Evolutionary conservation across 164 flowering plant genomes (phyloP).

Genomic region (Piper betle): DNA sequence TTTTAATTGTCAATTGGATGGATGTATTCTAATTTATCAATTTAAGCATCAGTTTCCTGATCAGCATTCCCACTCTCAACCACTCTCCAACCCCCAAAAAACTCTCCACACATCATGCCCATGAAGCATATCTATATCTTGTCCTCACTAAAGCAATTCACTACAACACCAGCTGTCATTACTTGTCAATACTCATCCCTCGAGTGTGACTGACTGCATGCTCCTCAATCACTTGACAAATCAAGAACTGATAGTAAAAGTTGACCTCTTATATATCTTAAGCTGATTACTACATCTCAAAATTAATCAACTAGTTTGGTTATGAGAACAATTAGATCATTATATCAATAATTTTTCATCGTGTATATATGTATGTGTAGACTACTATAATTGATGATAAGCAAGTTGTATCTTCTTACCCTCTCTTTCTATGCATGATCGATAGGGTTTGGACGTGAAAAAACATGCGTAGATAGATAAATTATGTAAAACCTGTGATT

Average conservation of each 20-base stretch:
- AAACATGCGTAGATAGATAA: background rate
- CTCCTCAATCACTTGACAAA: background rate
- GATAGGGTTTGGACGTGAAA: too few species aligned
- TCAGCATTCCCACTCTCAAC: slow-evolving; percentile 1
- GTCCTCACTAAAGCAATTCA: background rate
- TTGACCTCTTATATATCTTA: too few species aligned
- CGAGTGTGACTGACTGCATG: background rate
- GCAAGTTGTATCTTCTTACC: background rate
- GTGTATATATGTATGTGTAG: background rate
- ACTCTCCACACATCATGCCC: background rate
- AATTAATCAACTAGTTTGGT: too few species aligned
- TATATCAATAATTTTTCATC: background rate
- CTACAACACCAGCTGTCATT: background rate
- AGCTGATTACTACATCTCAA: background rate
- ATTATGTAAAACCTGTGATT: slow-evolving; percentile 1
- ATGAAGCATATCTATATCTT: background rate
- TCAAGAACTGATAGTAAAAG: background rate
- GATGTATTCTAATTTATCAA: background rate
- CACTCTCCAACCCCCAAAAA: slow-evolving; percentile 8
- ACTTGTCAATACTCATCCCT: background rate
- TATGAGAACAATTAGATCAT: too few species aligned
- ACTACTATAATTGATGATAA: too few species aligned
- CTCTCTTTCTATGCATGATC: background rate
- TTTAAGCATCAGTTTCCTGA: background rate
- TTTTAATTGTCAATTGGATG: background rate